These are phyloP conservation scores for Tylopilus vinaceipallidus DNA, from an alignment of 768 basidiomycete species.

Conservation along the genomic window DNA sequence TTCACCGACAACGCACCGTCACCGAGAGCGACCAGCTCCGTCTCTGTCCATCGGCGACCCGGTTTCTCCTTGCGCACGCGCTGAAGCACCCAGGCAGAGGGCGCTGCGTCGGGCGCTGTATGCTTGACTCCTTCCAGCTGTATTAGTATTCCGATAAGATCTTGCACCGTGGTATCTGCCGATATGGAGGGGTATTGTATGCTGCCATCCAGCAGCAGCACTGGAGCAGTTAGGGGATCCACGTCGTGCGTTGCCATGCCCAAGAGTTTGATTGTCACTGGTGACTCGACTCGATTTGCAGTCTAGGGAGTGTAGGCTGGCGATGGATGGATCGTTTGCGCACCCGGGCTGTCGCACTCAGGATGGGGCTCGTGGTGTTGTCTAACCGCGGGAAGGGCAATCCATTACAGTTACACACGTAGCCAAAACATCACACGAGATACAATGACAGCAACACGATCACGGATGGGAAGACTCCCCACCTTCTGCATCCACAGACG, in stretches of 20 bases:
- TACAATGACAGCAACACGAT: constrained; percentile 9
- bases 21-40: constrained; percentile 61
- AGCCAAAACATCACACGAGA: constrained; percentile 6
- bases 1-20: constrained; percentile 47
- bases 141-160: constrained; percentile 55
- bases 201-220: constrained; percentile 54
- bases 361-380: too few relatives aligned
- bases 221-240: constrained; percentile 52
- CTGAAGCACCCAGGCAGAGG: constrained; percentile 70
- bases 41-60: constrained; percentile 70
- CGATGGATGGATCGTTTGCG: too few relatives aligned
- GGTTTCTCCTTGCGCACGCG: constrained; percentile 52
- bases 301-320: too few relatives aligned
- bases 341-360: too few relatives aligned
- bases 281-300: not conserved
- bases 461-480: constrained; percentile 36
- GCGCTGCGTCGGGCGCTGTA: constrained; percentile 56
- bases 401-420: not conserved
- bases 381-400: not conserved
- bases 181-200: constrained; percentile 61
- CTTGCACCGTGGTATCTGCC: constrained; percentile 52
- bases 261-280: not conserved
- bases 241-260: constrained; percentile 31
- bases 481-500: constrained; percentile 72
- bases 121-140: constrained; percentile 46